Percentiles rank a stretch among this genome's conserved stretches.
Evolutionary conservation across 148 eudicot species (phyloP).

Genomic region (Vaccinium macrocarpon): DNA sequence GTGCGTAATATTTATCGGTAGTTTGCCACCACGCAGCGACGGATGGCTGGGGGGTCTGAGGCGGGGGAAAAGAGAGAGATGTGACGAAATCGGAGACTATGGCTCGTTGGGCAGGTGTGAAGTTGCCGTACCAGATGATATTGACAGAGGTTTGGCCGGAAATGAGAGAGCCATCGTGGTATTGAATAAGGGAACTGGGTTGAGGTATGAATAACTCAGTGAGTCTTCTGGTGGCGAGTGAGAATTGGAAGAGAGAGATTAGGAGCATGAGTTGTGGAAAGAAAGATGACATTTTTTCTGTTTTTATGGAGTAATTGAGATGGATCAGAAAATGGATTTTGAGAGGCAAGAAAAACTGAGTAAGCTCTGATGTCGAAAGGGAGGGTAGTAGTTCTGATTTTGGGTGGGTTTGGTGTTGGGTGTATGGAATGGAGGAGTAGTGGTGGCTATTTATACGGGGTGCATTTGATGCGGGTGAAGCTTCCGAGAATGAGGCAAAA

Average conservation of each 20-base stretch:
- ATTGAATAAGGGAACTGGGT: not conserved
- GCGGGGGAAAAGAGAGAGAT: not conserved
- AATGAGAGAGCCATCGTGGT: constrained; percentile 19
- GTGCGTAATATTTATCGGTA: constrained; percentile 12
- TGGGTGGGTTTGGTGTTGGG: too few species aligned
- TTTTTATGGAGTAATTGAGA: too few species aligned
- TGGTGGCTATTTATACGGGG: too few species aligned
- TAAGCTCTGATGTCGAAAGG: too few species aligned
- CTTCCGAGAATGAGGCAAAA: too few species aligned
- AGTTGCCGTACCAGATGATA: constrained; percentile 17
- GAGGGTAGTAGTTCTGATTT: too few species aligned
- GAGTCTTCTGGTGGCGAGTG: constrained; percentile 15
- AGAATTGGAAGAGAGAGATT: constrained; percentile 5
- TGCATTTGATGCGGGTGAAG: too few species aligned
- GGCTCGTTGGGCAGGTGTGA: constrained; percentile 15
- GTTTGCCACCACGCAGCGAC: constrained; percentile 19
- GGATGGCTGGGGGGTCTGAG: constrained; percentile 5
- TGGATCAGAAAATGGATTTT: not conserved
- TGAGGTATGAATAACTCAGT: not conserved
- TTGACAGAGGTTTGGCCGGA: constrained; percentile 7
- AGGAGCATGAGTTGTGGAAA: not conserved
- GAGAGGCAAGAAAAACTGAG: too few species aligned
- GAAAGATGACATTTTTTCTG: not conserved
- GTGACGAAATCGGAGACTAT: constrained; percentile 12
- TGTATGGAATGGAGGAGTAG: too few species aligned